Base-by-base conservation (phyloP, 495 filamentous ascomycete species). In the Penicillium taxi region DNA sequence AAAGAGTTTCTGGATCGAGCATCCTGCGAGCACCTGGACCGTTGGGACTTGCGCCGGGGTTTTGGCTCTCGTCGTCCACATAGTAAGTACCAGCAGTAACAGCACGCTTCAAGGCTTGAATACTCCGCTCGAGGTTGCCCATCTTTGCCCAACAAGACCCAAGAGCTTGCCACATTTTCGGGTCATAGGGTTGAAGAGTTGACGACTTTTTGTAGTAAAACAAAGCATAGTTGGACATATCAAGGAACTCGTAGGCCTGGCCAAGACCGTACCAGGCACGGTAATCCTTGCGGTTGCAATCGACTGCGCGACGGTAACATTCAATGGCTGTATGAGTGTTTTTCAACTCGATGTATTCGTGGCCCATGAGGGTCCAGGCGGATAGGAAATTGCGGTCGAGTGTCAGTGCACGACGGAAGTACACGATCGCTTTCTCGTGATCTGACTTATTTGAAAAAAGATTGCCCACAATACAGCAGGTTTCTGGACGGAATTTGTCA, bases 291-390 rank as follows among this genome's bases (percentile, higher is more conserved):
- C 91, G 80, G 56, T 99, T 96, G 53, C 90, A 82, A 47, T 96
- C 93, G 4, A 99, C 93, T 1, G 93, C 93, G 11, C 93, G 81
- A 4, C 93, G 81, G 51, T 99, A 99, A 7, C 83, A 88, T 57
- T 99, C 93, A 43, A 99, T 96, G 11, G 93, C 93, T 0, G 93
- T 89, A 50, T 99, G 93, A 0, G 93, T 99, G 51, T 99, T 99
- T 51, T 96, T 99, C 66, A 99, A 81, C 56, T 99, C 93, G 22
- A 96, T 86, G 57, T 96, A 99, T 55, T 99, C 93, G 56, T 96
- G 93, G 6, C 93, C 93, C 93, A 99, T 99, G 1, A 99, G 70
- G 1, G 89, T 99, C 93, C 93, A 99, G 9, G 93, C 93, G 4
- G 85, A 90, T 20, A 94, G 69, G 47, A 90, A 99, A 26, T 75